Base-by-base conservation (phyloP, 2,329 filamentous ascomycete genomes). In the Aquanectria penicillioides region DNA sequence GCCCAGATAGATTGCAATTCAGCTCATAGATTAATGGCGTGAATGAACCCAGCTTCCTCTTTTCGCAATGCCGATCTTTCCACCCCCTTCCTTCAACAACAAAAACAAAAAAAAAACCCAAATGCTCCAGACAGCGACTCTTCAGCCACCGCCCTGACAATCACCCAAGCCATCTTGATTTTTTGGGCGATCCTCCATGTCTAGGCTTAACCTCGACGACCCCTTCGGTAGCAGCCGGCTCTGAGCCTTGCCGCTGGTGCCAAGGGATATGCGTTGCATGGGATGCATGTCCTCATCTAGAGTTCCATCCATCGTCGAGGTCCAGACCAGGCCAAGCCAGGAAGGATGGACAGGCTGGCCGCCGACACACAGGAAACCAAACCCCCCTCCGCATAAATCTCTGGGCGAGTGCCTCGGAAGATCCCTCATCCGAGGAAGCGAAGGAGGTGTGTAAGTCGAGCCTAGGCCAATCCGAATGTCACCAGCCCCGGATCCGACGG, bases 391-490 rank as follows among this genome's bases (percentile, higher is more conserved):
- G 41, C 17, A 31, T 41, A 26, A n/a, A n/a, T n/a, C n/a, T n/a
- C n/a, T n/a, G n/a, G n/a, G n/a, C 15, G 38, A 47, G 41, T 40
- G 23, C 49, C 28, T 26, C 55, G 55, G 48, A 48, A 26, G 26
- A 36, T 47, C 31, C 46, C 29, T 38, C 48, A 58, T 52, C 55
- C 55, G 55, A 52, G 28, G 40, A 13, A 37, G 28, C 23, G 29
- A 43, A 38, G 26, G 37, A 29, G 18, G 20, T n/a, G 26, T 46
- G 26, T 28, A 37, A 37, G 33, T 29, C 52, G 33, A 41, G 29
- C n/a, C 34, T 17, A 28, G 23, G 37, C 53, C 25, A 62, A 53
- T 57, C 48, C 55, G 56, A 50, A 48, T 57, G 52, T 43, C 47
- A 38, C 15, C 33, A 18, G 43, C 55, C 55, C 49, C 34, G 33